Evolutionary conservation across 1,284 basidiomycete species (phyloP), one percentile per base, ranked within the genome.

Genomic region (Leccinum subrobustum): DNA sequence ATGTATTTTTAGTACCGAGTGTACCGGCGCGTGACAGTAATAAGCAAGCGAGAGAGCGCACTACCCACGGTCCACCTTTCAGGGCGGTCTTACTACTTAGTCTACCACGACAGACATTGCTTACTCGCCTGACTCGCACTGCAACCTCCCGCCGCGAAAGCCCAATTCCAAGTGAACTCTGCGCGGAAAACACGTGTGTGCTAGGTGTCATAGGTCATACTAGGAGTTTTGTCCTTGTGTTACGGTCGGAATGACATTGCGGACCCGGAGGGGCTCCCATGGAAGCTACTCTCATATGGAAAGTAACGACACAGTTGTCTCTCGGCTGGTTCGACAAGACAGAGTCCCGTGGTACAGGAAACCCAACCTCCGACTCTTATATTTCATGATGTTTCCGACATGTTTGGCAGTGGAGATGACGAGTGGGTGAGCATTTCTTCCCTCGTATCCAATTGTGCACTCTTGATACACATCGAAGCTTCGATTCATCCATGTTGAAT

Each of bases 351-450:
- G 84, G 84, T 85, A 85, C 69, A 71, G 68, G 61, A 86, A 85
- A 64, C 81, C 74, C 82, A 64, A 64, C 44, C 63, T 64, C 27
- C 64, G 63, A 23, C 50, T 42, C 25, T 59, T 67, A 12, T 64
- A 86, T 70, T 60, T 85, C 29, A 58, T 85, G 56, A 75, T 86
- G 68, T 74, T 84, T 64, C 83, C 84, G 27, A 83, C 84, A 48
- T 85, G 83, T 67, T 79, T 86, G 39, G 84, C 83, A 20, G 83
- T 84, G 16, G 83, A 86, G 67, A 83, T 85, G 81, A 86, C 84
- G 1, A 82, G 79, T 68, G 84, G 84, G 82, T 80, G 61, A 63
- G 80, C 71, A 20, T 47, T 25, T 33, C 25, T 79, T 78, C 8
- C 77, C 20, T 4, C 27, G 1, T 8, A 9, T 42, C 6, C 16